Conservation (phyloP, 2,329 filamentous ascomycete species). For the Esteya vermicola region DNA sequence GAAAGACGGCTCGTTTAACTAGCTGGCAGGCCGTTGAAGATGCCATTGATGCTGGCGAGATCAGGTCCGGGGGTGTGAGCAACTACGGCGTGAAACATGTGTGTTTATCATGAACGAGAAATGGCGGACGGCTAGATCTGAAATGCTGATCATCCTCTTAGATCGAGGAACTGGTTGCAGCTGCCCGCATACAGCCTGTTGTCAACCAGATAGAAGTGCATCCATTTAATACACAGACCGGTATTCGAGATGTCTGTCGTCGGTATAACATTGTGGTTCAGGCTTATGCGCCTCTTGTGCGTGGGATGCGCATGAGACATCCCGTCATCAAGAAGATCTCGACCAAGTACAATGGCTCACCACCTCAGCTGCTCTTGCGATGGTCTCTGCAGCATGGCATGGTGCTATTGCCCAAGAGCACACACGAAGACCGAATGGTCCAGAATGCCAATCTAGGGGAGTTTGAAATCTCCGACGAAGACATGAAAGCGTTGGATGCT, state of each 20-base stretch:
- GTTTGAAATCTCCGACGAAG: slow-evolving; percentile 47
- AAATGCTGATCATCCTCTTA: slow-evolving; percentile 16
- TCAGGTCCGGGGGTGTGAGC: slow-evolving; percentile 58
- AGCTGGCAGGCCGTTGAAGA: slow-evolving; percentile 69
- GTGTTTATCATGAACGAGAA: background rate
- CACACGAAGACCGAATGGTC: slow-evolving; percentile 43
- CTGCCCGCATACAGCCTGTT: slow-evolving; percentile 46
- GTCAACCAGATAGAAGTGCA: slow-evolving; percentile 77
- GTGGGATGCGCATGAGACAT: slow-evolving; percentile 56
- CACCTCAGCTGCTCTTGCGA: slow-evolving; percentile 60
- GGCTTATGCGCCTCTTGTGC: slow-evolving; percentile 66
- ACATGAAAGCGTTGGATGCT: slow-evolving; percentile 47
- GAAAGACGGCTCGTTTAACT: slow-evolving; percentile 49
- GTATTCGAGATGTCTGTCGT: slow-evolving; percentile 52
- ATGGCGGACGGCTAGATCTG: background rate
- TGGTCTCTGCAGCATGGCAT: slow-evolving; percentile 67
- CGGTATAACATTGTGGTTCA: slow-evolving; percentile 56
- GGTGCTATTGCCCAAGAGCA: slow-evolving; percentile 62
- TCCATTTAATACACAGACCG: slow-evolving; percentile 62
- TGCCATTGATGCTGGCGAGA: slow-evolving; percentile 56
- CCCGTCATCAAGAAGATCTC: slow-evolving; percentile 46
- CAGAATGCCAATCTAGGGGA: slow-evolving; percentile 49
- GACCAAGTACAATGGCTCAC: slow-evolving; percentile 54
- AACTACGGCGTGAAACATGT: slow-evolving; percentile 68
- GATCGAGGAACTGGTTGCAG: slow-evolving; percentile 55